These are phyloP conservation scores for Magnusiomyces sp. DNA, from an alignment of 1,139 yeast species.

Conservation along the genomic window DNA sequence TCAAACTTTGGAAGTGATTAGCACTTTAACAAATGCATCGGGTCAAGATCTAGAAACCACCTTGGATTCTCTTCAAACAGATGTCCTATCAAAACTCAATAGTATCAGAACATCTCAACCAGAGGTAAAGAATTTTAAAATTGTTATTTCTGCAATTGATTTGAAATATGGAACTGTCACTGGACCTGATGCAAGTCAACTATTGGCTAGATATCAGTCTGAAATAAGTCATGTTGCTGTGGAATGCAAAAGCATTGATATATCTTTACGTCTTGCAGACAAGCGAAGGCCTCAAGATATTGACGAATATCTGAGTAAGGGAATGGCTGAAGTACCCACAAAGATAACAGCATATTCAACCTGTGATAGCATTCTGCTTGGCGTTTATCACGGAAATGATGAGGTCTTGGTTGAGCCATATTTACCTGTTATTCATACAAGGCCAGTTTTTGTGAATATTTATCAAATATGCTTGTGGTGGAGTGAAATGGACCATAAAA, in stretches of 20 bases:
- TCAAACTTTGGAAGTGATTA: slow-evolving; percentile 8
- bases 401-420: slow-evolving; percentile 10
- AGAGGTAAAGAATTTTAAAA: slow-evolving; percentile 39
- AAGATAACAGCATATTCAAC: slow-evolving; percentile 19
- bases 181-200: slow-evolving; percentile 8
- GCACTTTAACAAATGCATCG: not conserved
- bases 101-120: slow-evolving; percentile 33
- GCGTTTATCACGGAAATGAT: slow-evolving; percentile 19
- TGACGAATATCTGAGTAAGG: slow-evolving; percentile 18
- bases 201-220: slow-evolving; percentile 7
- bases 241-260: slow-evolving; percentile 20
- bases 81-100: slow-evolving; percentile 43
- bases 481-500: slow-evolving; percentile 19
- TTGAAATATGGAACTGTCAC: slow-evolving; percentile 38
- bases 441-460: slow-evolving; percentile 24
- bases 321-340: slow-evolving; percentile 17
- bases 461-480: slow-evolving; percentile 27
- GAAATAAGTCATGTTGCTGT: slow-evolving; percentile 20
- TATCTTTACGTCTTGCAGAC: slow-evolving; percentile 19
- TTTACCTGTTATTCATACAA: slow-evolving; percentile 8
- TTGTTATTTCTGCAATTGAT: slow-evolving; percentile 44
- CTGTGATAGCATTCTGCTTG: slow-evolving; percentile 19
- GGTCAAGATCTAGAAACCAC: slow-evolving; percentile 34
- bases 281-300: slow-evolving; percentile 18
- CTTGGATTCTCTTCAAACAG: slow-evolving; percentile 58